Evolutionary conservation across 73 alveolate species (phyloP).

Genomic region (Paramecium primaurelia): DNA sequence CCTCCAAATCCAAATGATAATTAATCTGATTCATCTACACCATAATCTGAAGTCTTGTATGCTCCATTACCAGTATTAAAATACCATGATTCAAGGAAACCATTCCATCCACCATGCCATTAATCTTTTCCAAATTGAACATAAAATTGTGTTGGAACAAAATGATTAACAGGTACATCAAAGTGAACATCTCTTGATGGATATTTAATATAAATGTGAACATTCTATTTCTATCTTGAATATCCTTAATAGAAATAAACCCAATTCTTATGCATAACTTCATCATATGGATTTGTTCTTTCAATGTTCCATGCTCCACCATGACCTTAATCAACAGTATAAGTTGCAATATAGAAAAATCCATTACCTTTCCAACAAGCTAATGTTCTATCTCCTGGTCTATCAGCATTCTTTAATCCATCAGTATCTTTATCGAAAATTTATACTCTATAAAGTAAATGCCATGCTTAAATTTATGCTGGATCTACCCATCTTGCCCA

Average conservation of each 20-base stretch:
- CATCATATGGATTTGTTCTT: not conserved
- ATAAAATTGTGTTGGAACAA: not conserved
- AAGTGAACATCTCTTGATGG: not conserved
- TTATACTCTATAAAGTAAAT: not conserved
- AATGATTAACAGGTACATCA: not conserved
- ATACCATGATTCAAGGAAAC: not conserved
- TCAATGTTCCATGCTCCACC: not conserved
- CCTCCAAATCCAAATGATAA: constrained; percentile 35
- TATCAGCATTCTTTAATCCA: not conserved
- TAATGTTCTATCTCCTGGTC: constrained; percentile 37
- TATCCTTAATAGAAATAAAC: not conserved
- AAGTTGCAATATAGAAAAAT: not conserved
- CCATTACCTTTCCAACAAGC: not conserved
- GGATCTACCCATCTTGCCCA: constrained; percentile 25
- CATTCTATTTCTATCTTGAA: not conserved
- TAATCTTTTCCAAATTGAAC: not conserved
- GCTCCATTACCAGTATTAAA: constrained; percentile 29
- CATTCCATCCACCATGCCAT: not conserved
- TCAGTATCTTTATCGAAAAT: not conserved
- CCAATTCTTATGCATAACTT: constrained; percentile 18
- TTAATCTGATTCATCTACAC: not conserved
- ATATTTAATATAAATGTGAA: not conserved
- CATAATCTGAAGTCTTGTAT: not conserved
- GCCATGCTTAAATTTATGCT: not conserved
- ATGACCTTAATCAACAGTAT: not conserved